These are phyloP conservation scores for Aspergillus thermomutatus DNA, from an alignment of 2,329 filamentous ascomycete species.

Conservation along the genomic window DNA sequence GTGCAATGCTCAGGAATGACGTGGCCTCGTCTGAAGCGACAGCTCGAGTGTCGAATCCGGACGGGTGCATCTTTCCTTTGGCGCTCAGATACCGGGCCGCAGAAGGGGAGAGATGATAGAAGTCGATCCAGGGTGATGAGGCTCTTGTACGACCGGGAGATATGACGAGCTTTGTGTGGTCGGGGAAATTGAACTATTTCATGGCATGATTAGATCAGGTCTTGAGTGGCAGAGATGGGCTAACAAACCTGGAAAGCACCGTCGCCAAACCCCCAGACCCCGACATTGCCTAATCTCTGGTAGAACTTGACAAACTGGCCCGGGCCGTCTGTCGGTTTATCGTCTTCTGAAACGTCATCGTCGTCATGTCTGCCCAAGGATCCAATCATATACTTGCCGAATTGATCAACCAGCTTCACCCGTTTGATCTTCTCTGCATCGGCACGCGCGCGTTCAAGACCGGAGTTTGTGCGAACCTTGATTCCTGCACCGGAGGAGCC, in stretches of 20 bases:
- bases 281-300: conserved; percentile 50
- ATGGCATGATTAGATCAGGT: background rate
- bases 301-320: conserved; percentile 49
- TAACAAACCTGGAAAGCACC: conserved; percentile 43
- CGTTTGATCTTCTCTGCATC: conserved; percentile 48
- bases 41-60: conserved; percentile 42
- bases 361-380: conserved; percentile 42
- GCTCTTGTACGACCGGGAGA: conserved; percentile 38
- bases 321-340: conserved; percentile 22
- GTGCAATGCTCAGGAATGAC: conserved; percentile 39
- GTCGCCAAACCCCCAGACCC: conserved; percentile 51
- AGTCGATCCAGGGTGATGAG: conserved; percentile 44
- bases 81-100: conserved; percentile 43
- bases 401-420: conserved; percentile 48
- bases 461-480: conserved; percentile 31
- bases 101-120: conserved; percentile 47
- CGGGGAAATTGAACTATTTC: conserved; percentile 48
- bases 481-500: conserved; percentile 24
- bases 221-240: conserved; percentile 1
- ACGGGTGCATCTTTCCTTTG: conserved; percentile 41
- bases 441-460: conserved; percentile 32
- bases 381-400: conserved; percentile 52
- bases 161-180: conserved; percentile 51
- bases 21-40: conserved; percentile 41
- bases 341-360: conserved; percentile 29